Base-by-base conservation (phyloP, 1,139 yeast species). In the Sugiyamaella grinbergsii region DNA sequence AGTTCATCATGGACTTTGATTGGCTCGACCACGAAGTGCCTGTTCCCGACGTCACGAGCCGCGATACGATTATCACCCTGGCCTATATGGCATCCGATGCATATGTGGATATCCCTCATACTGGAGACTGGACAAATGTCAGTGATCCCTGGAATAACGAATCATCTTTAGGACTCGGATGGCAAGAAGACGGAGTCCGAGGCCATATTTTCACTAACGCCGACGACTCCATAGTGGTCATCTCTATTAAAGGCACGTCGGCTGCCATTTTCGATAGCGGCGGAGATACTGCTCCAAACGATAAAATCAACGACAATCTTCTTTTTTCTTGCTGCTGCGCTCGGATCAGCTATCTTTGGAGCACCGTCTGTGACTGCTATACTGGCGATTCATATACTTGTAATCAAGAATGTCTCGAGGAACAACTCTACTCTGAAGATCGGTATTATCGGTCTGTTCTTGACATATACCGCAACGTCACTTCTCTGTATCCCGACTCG, bases 251-350 rank as follows among this genome's bases (percentile, higher is more conserved):
- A 68, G 98, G 99, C 1, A 93, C 99, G 0, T 82, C 93, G 49
- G 96, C 97, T 0, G 90, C 93, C 1, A 86, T 85, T 1, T 81
- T 89, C 3, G 89, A 89, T 10, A 68, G 77, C 1, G 85, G 91
- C 2, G 88, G 88, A 5, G 81, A 85, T 49, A 91, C 98, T 0
- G 83, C 86, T 0, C 79, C 77, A 1, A 81, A 80, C 55, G 99
- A 93, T 66, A 89, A 89, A 68, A 70, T 77, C 32, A 93, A 93
- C 66, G 98, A 94, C 66, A 93, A 93, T 65, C 67, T 93, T 51
- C 70, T 93, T 41, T 93, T 93, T 66, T 87, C 95, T 15, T 93
- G 99, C 67, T 93, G 99, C 68, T 93, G 99, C 71, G 98, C 97
- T 0, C 76, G 98, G 34, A 84, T 93, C 5, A 81, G 94, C 51